Evolutionary conservation across 352 stramenopile species (phyloP).

Genomic region (Thalassiosira mediterranea): DNA sequence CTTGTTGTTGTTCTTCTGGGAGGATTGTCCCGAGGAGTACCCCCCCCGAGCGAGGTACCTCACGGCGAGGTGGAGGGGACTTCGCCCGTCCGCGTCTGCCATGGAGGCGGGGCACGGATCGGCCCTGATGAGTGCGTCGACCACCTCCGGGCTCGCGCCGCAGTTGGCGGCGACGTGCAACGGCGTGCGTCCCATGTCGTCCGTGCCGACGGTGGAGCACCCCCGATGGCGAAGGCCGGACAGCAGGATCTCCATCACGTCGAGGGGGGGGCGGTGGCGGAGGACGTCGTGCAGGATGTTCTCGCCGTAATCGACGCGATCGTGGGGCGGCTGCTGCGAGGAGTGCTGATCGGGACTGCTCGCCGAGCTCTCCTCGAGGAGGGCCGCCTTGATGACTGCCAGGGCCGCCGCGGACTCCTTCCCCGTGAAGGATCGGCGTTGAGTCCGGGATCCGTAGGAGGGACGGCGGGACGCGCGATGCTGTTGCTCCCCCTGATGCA

Average conservation of each 20-base stretch:
- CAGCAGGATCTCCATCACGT: slow-evolving; percentile 40
- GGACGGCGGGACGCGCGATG: slow-evolving; percentile 19
- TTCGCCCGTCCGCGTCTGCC: slow-evolving; percentile 32
- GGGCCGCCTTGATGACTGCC: slow-evolving; percentile 29
- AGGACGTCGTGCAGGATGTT: slow-evolving; percentile 47
- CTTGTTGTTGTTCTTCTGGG: background rate
- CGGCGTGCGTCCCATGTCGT: slow-evolving; percentile 25
- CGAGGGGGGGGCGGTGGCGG: slow-evolving; percentile 26
- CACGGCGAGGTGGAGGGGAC: slow-evolving; percentile 39
- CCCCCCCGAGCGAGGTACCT: slow-evolving; percentile 8
- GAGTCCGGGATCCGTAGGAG: slow-evolving; percentile 31
- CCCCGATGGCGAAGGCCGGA: slow-evolving; percentile 8
- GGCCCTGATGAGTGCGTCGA: slow-evolving; percentile 24
- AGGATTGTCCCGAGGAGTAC: background rate
- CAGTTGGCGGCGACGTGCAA: slow-evolving; percentile 35
- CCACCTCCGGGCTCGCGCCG: slow-evolving; percentile 16
- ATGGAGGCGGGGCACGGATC: slow-evolving; percentile 33
- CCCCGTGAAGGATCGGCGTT: slow-evolving; percentile 34
- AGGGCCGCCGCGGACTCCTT: slow-evolving; percentile 27
- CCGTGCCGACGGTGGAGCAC: slow-evolving; percentile 21
- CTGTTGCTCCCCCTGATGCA: too few species aligned
- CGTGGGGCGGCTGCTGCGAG: background rate
- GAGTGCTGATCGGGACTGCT: background rate
- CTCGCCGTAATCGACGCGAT: slow-evolving; percentile 18
- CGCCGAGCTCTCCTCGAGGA: slow-evolving; percentile 8